A percentile compares a stretch with the other conserved stretches of the same genome.
Evolutionary conservation across 1,139 yeast species (phyloP).

Genomic region (Wickerhamomyces sp.): DNA sequence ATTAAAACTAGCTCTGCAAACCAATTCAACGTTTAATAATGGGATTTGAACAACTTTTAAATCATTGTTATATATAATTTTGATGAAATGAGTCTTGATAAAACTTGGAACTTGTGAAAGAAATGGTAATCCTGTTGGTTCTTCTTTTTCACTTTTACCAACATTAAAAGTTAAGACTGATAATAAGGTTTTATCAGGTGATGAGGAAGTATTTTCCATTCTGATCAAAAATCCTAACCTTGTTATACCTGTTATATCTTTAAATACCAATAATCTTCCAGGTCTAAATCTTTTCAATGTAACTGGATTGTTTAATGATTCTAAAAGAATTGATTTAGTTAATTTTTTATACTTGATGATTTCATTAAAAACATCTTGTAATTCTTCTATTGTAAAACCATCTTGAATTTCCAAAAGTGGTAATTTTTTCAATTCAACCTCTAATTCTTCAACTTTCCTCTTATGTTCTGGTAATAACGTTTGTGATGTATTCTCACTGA

Average conservation of each 20-base stretch:
- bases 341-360: slow-evolving; percentile 41
- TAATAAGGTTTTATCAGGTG: slow-evolving; percentile 22
- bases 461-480: slow-evolving; percentile 84
- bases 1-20: slow-evolving; percentile 41
- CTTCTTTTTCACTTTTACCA: slow-evolving; percentile 30
- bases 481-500: slow-evolving; percentile 87
- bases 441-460: slow-evolving; percentile 50
- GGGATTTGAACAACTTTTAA: slow-evolving; percentile 40
- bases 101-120: slow-evolving; percentile 37
- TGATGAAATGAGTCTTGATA: slow-evolving; percentile 26
- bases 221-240: slow-evolving; percentile 53
- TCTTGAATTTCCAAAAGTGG: slow-evolving; percentile 36
- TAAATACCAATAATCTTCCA: slow-evolving; percentile 61
- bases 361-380: slow-evolving; percentile 35
- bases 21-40: slow-evolving; percentile 43
- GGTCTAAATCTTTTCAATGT: slow-evolving; percentile 42
- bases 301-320: slow-evolving; percentile 41
- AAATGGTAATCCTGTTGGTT: slow-evolving; percentile 45
- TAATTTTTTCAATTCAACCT: slow-evolving; percentile 39
- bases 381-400: slow-evolving; percentile 38
- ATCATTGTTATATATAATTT: slow-evolving; percentile 31
- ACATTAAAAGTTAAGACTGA: slow-evolving; percentile 42
- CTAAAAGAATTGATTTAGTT: slow-evolving; percentile 43
- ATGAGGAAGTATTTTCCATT: slow-evolving; percentile 27
- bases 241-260: slow-evolving; percentile 39